Evolutionary conservation across 495 filamentous ascomycete species (phyloP), one percentile per base, ranked within the genome.

Genomic region (Aspergillus sparsus): DNA sequence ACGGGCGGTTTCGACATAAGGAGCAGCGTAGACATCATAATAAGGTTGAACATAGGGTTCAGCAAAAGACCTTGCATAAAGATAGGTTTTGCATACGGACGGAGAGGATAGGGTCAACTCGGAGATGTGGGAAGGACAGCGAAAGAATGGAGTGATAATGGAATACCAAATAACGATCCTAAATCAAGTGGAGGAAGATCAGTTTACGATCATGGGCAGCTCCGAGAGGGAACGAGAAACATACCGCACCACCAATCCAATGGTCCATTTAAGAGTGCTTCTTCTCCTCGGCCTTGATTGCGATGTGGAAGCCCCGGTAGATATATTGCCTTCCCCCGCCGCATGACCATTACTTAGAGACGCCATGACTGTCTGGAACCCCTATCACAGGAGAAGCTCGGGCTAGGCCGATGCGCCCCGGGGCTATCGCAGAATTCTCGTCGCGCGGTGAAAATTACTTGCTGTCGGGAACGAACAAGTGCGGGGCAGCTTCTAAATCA

Each of bases 151-250:
- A 5, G 90, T 94, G 56, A 91, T 66, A 51, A 96, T 83, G 1
- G 84, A 80, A 68, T 95, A 97, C 94, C 94, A 99, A 8, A 89
- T 85, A 54, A 87, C 69, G 2, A 97, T 70, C 62, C 93, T 97
- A 69, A 39, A 58, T 13, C 27, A 42, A 31, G 35, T 12, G n/a
- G 27, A 15, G 35, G 33, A 53, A 39, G 58, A 35, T 51, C 31
- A 41, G 33, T 21, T 53, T 35, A 55, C 3, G 9, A 36, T 42
- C 21, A 9, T 58, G 5, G 34, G 3, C 45, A 63, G 27, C 45
- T 36, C 46, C 12, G n/a, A 55, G 21, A 2, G 52, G 12, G 33
- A 34, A 57, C 21, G 58, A 21, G 37, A 45, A 32, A 46, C 59
- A 64, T 82, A 91, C 89, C 90, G 85, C 8, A 86, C 82, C 34